Evolutionary conservation across 2,329 filamentous ascomycete genomes (phyloP).

Genomic region (Hypoxylon sp.): DNA sequence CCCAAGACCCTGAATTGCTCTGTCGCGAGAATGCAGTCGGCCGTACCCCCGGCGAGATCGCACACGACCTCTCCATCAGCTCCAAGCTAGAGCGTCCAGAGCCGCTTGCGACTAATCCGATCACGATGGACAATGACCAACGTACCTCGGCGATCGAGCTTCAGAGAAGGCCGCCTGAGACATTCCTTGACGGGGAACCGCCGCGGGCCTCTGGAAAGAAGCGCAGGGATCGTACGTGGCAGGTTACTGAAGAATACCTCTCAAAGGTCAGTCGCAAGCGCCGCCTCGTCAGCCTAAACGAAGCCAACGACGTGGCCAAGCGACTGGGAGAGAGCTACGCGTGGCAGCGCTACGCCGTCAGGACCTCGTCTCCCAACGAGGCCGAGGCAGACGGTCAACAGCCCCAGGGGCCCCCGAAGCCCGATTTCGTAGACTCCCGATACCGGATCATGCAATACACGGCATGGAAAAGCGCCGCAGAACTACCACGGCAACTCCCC

Average conservation of each 20-base stretch:
- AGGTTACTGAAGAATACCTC: conserved; percentile 38
- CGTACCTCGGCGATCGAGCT: not conserved
- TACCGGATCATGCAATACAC: conserved; percentile 8
- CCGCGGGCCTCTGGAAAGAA: conserved; percentile 1
- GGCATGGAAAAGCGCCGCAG: conserved; percentile 8
- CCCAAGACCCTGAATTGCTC: conserved; percentile 65
- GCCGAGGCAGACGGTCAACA: conserved; percentile 11
- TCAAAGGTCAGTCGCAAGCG: conserved; percentile 49
- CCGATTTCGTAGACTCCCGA: conserved; percentile 24
- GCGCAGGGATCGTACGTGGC: conserved; percentile 38
- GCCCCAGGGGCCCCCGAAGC: conserved; percentile 24
- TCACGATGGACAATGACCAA: not conserved
- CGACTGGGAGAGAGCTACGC: conserved; percentile 60
- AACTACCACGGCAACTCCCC: too few relatives aligned
- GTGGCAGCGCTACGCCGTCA: conserved; percentile 39
- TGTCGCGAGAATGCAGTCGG: conserved; percentile 80
- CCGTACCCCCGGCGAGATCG: conserved; percentile 74
- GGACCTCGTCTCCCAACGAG: conserved; percentile 13
- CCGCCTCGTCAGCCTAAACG: conserved; percentile 61
- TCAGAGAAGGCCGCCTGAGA: conserved; percentile 7
- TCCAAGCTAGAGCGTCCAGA: conserved; percentile 45
- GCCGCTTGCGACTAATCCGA: not conserved
- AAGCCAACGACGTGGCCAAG: conserved; percentile 66
- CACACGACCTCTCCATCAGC: conserved; percentile 61
- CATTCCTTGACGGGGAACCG: conserved; percentile 10